phyloP scores from a whole-genome alignment of 129 eudicot species.

The Chrysanthemum seticuspe region DNA sequence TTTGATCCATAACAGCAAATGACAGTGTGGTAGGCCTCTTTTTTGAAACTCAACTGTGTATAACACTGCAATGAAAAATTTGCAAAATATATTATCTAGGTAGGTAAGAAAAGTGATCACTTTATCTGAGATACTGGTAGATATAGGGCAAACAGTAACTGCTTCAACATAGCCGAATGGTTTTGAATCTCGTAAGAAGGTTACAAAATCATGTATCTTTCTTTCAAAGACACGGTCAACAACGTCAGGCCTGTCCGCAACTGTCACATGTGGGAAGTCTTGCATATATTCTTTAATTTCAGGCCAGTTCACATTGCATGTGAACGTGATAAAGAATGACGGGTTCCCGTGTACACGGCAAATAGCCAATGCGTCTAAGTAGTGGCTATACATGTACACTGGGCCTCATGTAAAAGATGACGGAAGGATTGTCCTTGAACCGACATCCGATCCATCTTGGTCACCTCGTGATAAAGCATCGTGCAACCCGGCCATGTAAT shows the following conservation, averaged over 20 bases:
- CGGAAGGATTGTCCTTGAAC: neutral
- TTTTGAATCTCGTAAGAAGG: too few relatives aligned
- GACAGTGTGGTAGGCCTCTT: too few relatives aligned
- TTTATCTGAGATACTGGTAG: neutral
- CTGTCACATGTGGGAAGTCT: neutral
- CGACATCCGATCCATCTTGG: neutral
- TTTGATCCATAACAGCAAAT: too few relatives aligned
- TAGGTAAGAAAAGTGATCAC: too few relatives aligned
- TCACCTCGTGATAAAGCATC: too few relatives aligned
- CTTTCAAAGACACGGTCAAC: neutral
- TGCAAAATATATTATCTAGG: too few relatives aligned
- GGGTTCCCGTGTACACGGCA: neutral
- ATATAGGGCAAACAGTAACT: too few relatives aligned
- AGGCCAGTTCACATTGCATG: neutral
- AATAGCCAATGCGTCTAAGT: neutral
- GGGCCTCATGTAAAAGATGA: neutral
- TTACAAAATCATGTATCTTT: too few relatives aligned
- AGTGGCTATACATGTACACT: neutral
- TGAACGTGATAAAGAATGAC: neutral
- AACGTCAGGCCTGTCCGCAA: neutral
- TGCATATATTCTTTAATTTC: neutral
- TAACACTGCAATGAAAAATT: too few relatives aligned
- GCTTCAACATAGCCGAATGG: too few relatives aligned
- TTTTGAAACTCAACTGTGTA: too few relatives aligned
- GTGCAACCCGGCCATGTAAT: too few relatives aligned